Evolutionary conservation across 257 asterid genomes (phyloP).

Genomic region (Nicotiana sylvestris): DNA sequence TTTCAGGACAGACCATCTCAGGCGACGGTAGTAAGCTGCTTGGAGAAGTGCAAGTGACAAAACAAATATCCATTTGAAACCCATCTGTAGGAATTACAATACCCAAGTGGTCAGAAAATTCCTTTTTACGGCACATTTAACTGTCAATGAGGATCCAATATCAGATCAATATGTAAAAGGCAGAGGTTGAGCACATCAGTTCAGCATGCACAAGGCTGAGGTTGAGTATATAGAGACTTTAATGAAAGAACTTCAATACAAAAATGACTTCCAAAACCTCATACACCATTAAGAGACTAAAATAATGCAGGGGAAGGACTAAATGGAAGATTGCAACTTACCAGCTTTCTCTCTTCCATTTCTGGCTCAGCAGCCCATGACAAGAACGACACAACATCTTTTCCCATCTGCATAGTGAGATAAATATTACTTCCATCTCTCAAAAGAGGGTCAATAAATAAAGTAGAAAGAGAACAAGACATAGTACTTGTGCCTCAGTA

Average conservation of each 20-base stretch:
- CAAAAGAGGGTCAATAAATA: not conserved
- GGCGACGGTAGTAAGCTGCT: slow-evolving; percentile 58
- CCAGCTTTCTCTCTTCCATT: slow-evolving; percentile 82
- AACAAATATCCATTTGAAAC: slow-evolving; percentile 66
- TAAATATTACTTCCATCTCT: not conserved
- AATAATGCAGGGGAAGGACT: not conserved
- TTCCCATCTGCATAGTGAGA: slow-evolving; percentile 50
- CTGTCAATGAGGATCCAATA: slow-evolving; percentile 7
- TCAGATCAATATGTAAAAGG: not conserved
- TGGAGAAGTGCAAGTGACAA: slow-evolving; percentile 65
- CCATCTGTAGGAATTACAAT: slow-evolving; percentile 41
- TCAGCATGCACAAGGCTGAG: not conserved
- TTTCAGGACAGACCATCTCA: slow-evolving; percentile 63
- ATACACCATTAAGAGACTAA: not conserved
- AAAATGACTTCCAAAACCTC: not conserved
- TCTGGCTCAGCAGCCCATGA: slow-evolving; percentile 84
- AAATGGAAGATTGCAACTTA: slow-evolving; percentile 11
- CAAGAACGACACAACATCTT: slow-evolving; percentile 60
- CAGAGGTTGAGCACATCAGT: not conserved
- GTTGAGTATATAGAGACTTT: not conserved
- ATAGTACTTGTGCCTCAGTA: slow-evolving; percentile 64
- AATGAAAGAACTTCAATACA: not conserved
- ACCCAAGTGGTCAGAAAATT: slow-evolving; percentile 13
- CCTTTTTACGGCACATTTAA: not conserved
- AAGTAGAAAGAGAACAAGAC: not conserved